A percentile compares a stretch with the other conserved stretches of the same genome.
phyloP scores from a whole-genome alignment of 768 basidiomycete species.

The Mycena filopes region DNA sequence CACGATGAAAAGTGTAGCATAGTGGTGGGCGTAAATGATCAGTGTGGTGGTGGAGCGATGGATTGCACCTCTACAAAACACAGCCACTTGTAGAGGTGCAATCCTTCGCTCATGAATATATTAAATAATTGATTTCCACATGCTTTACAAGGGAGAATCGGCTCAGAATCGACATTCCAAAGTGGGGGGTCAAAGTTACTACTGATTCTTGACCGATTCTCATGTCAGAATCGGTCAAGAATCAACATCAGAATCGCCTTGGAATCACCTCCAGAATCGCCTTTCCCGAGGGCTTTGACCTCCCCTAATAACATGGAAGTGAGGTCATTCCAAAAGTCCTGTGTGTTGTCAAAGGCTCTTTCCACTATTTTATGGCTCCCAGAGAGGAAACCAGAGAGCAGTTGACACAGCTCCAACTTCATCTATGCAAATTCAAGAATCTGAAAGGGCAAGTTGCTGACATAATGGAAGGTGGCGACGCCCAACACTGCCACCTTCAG shows the following conservation, averaged over 20 bases:
- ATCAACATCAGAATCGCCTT: background rate
- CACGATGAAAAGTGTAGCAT: constrained; percentile 6
- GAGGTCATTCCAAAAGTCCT: background rate
- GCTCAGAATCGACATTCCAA: constrained; percentile 1
- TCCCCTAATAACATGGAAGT: constrained; percentile 2
- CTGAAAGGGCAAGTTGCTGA: too few species aligned
- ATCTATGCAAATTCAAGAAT: too few species aligned
- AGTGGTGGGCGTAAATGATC: too few species aligned
- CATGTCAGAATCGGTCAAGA: constrained; percentile 2
- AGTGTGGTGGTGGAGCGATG: background rate
- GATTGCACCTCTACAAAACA: background rate
- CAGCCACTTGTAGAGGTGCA: too few species aligned
- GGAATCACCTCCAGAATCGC: background rate
- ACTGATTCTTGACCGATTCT: constrained; percentile 10
- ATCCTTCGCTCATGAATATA: background rate
- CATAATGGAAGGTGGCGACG: too few species aligned
- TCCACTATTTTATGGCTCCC: too few species aligned
- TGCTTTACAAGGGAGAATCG: background rate
- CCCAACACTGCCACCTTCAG: too few species aligned
- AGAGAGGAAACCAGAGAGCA: too few species aligned
- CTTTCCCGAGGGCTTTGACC: too few species aligned
- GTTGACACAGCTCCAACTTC: too few species aligned
- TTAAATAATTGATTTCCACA: background rate
- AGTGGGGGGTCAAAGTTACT: constrained; percentile 2
- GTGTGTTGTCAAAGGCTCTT: too few species aligned